Evolutionary conservation across 805 yeast genomes (phyloP).

Genomic region (Metschnikowia colocasiae): DNA sequence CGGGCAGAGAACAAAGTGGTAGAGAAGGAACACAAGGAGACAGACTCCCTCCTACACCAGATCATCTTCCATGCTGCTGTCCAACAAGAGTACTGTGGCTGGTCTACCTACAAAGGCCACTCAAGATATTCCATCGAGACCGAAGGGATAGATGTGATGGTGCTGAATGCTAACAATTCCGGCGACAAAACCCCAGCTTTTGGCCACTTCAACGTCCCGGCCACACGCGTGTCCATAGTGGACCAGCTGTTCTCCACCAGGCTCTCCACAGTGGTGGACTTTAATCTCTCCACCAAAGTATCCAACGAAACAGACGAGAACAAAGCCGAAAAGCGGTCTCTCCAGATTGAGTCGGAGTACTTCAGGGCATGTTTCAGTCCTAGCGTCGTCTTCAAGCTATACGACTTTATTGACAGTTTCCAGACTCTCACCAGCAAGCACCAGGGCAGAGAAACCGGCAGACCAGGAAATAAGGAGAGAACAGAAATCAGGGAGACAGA

Average conservation of each 20-base stretch:
- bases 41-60: neutral
- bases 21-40: neutral
- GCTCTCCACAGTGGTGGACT: conserved; percentile 42
- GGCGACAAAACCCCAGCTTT: conserved; percentile 20
- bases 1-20: neutral
- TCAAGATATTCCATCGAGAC: conserved; percentile 34
- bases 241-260: conserved; percentile 37
- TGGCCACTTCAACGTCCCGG: conserved; percentile 42
- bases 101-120: conserved; percentile 31
- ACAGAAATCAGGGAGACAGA: neutral
- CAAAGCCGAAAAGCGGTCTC: conserved; percentile 32
- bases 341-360: conserved; percentile 57
- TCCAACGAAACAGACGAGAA: conserved; percentile 28
- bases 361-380: conserved; percentile 60
- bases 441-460: too few species aligned
- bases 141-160: conserved; percentile 29
- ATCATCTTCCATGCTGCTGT: conserved; percentile 24
- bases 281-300: conserved; percentile 43
- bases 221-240: conserved; percentile 38
- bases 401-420: conserved; percentile 31
- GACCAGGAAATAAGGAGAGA: neutral
- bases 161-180: conserved; percentile 16
- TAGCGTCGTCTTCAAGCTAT: conserved; percentile 37
- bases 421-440: neutral
- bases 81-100: conserved; percentile 34